phyloP scores from a whole-genome alignment of 768 basidiomycete genomes.

The Leccinum imitatum region DNA sequence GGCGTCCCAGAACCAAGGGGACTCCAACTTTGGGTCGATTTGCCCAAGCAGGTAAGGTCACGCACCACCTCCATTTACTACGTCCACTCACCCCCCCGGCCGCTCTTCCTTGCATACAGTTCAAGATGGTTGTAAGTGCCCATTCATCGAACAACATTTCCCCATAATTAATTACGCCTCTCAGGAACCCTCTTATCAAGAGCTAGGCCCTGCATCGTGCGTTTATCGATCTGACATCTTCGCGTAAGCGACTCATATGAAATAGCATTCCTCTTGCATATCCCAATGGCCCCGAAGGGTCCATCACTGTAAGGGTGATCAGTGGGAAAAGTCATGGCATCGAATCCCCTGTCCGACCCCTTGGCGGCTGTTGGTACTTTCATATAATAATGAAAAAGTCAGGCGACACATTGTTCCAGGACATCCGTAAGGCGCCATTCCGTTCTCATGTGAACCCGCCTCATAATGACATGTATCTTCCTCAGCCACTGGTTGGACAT shows the following conservation, averaged over 20 bases:
- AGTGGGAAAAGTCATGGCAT: conserved; percentile 86
- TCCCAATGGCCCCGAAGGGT: conserved; percentile 67
- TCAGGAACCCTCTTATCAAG: conserved; percentile 81
- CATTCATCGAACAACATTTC: neutral
- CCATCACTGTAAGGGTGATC: conserved; percentile 76
- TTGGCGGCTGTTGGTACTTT: conserved; percentile 95
- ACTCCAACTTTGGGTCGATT: conserved; percentile 85
- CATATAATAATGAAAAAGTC: conserved; percentile 68
- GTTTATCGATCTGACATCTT: conserved; percentile 18
- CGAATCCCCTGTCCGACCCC: conserved; percentile 84
- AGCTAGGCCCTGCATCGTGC: conserved; percentile 64
- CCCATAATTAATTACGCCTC: neutral
- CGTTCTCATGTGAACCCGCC: neutral
- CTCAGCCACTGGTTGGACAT: conserved; percentile 81
- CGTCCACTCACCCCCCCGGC: conserved; percentile 16
- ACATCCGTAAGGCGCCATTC: conserved; percentile 58
- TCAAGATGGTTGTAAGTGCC: conserved; percentile 69
- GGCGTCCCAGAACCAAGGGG: conserved; percentile 75
- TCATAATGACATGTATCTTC: conserved; percentile 1
- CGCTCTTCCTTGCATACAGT: conserved; percentile 39
- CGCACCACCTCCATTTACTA: neutral
- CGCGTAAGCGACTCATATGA: conserved; percentile 1
- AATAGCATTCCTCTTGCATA: conserved; percentile 69
- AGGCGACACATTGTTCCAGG: conserved; percentile 69
- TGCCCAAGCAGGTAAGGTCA: conserved; percentile 60